Evolutionary conservation across 805 yeast species (phyloP).

Genomic region (Ogataea wickerhamii): DNA sequence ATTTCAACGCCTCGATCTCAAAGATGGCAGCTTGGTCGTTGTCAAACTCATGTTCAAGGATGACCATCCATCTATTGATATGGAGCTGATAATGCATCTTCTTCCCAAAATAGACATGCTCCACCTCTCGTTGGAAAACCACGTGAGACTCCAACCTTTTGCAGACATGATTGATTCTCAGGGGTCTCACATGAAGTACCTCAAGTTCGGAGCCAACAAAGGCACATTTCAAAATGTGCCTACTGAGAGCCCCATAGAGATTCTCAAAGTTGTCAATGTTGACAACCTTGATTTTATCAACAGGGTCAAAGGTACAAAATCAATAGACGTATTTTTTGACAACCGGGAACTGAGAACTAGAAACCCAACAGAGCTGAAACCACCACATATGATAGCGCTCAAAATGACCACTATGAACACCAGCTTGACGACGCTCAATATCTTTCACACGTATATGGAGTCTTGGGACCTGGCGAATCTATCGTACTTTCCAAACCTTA

Average conservation of each 20-base stretch:
- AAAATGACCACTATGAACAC: constrained; percentile 15
- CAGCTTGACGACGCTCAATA: constrained; percentile 24
- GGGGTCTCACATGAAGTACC: constrained; percentile 22
- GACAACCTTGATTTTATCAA: constrained; percentile 29
- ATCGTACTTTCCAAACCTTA: constrained; percentile 27
- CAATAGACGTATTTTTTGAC: constrained; percentile 30
- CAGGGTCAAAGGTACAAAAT: constrained; percentile 20
- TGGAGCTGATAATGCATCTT: constrained; percentile 24
- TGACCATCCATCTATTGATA: constrained; percentile 30
- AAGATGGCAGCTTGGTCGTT: constrained; percentile 29
- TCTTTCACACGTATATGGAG: constrained; percentile 29
- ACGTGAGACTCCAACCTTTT: constrained; percentile 27
- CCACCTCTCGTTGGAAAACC: constrained; percentile 29
- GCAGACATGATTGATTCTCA: constrained; percentile 26
- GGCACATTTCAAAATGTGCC: constrained; percentile 28
- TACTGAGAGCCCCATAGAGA: constrained; percentile 21
- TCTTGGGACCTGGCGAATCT: constrained; percentile 26
- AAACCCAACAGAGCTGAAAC: constrained; percentile 24
- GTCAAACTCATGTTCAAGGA: constrained; percentile 30
- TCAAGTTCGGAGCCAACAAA: constrained; percentile 31
- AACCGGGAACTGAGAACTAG: constrained; percentile 31
- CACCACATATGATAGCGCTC: constrained; percentile 23
- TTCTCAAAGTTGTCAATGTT: constrained; percentile 28
- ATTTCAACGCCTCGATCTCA: constrained; percentile 27
- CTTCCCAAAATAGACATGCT: constrained; percentile 25